phyloP scores from a whole-genome alignment of 768 basidiomycete species.

The Gymnopilus dilepis region DNA sequence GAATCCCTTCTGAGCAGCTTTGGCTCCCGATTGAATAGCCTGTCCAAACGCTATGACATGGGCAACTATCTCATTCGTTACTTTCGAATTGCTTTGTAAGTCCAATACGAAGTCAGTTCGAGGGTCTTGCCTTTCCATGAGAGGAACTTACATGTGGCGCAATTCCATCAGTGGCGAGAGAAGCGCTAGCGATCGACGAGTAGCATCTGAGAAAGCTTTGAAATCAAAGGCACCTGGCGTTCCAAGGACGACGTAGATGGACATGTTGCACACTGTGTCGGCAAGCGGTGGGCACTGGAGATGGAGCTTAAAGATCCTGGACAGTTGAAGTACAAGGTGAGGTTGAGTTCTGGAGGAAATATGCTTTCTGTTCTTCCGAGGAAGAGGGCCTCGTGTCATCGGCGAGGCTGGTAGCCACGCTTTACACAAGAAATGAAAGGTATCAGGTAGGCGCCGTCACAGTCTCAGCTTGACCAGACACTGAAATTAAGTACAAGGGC shows the following conservation, averaged over 20 bases:
- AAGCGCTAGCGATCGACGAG: slow-evolving; percentile 19
- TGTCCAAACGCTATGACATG: slow-evolving; percentile 14
- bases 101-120: neutral
- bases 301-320: neutral
- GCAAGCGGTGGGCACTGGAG: neutral
- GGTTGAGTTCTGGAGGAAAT: neutral
- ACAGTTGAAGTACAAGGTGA: neutral
- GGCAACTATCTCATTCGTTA: slow-evolving; percentile 5
- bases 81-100: neutral
- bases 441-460: too few relatives aligned
- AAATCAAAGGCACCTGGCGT: slow-evolving; percentile 25
- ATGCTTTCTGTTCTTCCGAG: too few relatives aligned
- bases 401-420: too few relatives aligned
- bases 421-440: too few relatives aligned
- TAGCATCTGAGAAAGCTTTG: slow-evolving; percentile 19
- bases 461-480: too few relatives aligned
- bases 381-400: too few relatives aligned
- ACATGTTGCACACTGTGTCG: slow-evolving; percentile 12
- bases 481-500: too few relatives aligned
- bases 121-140: neutral
- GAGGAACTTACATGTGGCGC: slow-evolving; percentile 9
- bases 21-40: slow-evolving; percentile 18
- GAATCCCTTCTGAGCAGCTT: slow-evolving; percentile 22
- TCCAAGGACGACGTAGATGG: slow-evolving; percentile 22
- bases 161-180: slow-evolving; percentile 18